Evolutionary conservation across 768 basidiomycete genomes (phyloP), one percentile per base, ranked within the genome.

Genomic region (Thelephora aurantiotincta): DNA sequence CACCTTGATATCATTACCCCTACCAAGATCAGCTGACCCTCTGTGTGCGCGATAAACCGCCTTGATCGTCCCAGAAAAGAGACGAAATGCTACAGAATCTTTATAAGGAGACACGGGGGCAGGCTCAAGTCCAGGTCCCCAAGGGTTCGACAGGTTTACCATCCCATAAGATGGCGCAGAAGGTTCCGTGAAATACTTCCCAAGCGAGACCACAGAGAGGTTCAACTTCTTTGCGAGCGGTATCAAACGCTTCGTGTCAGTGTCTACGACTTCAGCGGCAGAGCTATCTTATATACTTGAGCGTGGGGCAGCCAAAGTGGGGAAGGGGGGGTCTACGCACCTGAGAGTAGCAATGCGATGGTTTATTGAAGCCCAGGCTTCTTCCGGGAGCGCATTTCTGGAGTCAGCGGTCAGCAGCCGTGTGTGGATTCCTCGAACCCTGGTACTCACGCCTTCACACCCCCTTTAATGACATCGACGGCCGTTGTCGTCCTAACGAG

Each of bases 401-500:
- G 11, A 6, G 12, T 9, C 7, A 41, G 38, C 38, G 14, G 9
- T 5, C 38, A 41, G 38, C 11, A 7, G 16, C 22, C 36, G 36
- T 37, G 36, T n/a, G n/a, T n/a, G n/a, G n/a, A n/a, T n/a, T n/a
- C n/a, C n/a, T n/a, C n/a, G n/a, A n/a, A n/a, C n/a, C 14, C 14
- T 37, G 19, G 3, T 14, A 41, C 38, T 41, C 14, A 41, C 41
- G 52, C 47, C 52, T 60, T 62, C 16, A 62, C 62, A 18, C 57
- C 62, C 13, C 63, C 62, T 20, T 57, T 45, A 46, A 74, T 61
- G 34, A 91, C 57, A 55, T 88, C 85, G 38, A 82, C 72, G 1
- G 88, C 88, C 60, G 87, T 83, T 1, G 87, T 88, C 3, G 83
- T 88, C 33, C 76, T 69, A 3, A 78, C 66, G 7, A 78, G 58